These are phyloP conservation scores for Macrocybe sp. DNA, from an alignment of 1,284 basidiomycete species.

Conservation along the genomic window DNA sequence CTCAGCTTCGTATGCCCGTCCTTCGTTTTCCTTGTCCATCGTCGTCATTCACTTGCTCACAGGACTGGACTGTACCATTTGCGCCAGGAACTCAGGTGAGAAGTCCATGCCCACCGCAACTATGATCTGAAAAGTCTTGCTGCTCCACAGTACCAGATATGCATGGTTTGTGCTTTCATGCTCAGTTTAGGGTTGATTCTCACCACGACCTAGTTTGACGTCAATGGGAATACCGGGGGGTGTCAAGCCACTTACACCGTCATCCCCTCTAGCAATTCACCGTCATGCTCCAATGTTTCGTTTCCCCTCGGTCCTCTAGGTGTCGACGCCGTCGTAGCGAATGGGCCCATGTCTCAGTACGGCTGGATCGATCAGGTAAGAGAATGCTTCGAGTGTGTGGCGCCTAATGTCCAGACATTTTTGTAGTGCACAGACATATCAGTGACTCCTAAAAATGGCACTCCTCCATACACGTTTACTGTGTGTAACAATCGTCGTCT, in stretches of 20 bases:
- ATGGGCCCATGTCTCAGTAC: slow-evolving; percentile 47
- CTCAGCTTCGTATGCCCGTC: slow-evolving; percentile 39
- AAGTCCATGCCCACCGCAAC: neutral
- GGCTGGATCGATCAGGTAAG: slow-evolving; percentile 54
- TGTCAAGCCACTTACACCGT: slow-evolving; percentile 54
- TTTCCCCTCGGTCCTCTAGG: slow-evolving; percentile 39
- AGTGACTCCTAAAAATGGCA: slow-evolving; percentile 49
- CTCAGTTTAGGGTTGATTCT: neutral
- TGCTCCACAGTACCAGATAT: slow-evolving; percentile 50
- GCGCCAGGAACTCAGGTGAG: slow-evolving; percentile 47
- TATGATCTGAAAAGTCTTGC: slow-evolving; percentile 1
- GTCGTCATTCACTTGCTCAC: neutral
- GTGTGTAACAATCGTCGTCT: slow-evolving; percentile 24
- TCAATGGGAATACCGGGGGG: slow-evolving; percentile 51
- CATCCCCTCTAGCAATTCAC: slow-evolving; percentile 31
- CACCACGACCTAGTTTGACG: slow-evolving; percentile 38
- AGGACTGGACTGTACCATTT: slow-evolving; percentile 58
- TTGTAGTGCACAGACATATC: slow-evolving; percentile 50
- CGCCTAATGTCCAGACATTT: slow-evolving; percentile 2
- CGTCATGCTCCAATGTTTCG: slow-evolving; percentile 43
- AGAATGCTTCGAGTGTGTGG: neutral
- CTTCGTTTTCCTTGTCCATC: neutral
- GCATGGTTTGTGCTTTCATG: slow-evolving; percentile 43
- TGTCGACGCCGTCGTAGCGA: slow-evolving; percentile 37
- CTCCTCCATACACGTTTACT: slow-evolving; percentile 53